Percentiles rank a stretch among this genome's conserved stretches.
Evolutionary conservation across 1,284 basidiomycete genomes (phyloP).

Genomic region (Boletus mariae): DNA sequence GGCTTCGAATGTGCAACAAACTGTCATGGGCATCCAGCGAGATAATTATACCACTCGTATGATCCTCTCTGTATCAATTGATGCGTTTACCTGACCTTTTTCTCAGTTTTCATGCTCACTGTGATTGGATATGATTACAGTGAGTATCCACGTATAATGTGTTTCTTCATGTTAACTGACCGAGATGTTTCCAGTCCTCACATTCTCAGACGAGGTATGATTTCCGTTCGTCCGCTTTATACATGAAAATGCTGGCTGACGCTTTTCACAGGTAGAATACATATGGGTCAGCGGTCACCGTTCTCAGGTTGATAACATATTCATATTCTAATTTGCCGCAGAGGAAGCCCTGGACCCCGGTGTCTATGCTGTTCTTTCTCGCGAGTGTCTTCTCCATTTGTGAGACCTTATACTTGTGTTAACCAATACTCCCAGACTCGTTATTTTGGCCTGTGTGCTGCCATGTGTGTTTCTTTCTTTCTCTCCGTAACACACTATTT

Average conservation of each 20-base stretch:
- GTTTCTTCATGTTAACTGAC: neutral
- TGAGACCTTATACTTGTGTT: neutral
- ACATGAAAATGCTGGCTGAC: neutral
- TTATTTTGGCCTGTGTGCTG: neutral
- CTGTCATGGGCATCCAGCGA: neutral
- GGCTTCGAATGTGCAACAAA: neutral
- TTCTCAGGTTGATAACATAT: too few relatives aligned
- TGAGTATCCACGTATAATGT: neutral
- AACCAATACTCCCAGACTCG: neutral
- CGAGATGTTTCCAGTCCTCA: neutral
- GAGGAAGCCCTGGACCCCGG: neutral
- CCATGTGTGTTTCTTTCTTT: neutral
- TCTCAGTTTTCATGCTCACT: neutral
- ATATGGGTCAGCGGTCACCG: neutral
- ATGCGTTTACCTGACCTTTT: neutral
- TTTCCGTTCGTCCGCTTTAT: neutral
- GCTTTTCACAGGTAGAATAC: neutral
- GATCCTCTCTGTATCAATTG: neutral
- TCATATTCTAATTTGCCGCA: neutral
- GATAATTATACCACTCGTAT: neutral
- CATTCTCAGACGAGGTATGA: neutral
- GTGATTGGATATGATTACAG: neutral
- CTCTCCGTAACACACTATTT: neutral
- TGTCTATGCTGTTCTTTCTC: neutral
- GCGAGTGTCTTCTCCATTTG: too few relatives aligned